Evolutionary conservation across 805 yeast species (phyloP), one percentile per base, ranked within the genome.

Genomic region (Wickerhamiella spandovensis): DNA sequence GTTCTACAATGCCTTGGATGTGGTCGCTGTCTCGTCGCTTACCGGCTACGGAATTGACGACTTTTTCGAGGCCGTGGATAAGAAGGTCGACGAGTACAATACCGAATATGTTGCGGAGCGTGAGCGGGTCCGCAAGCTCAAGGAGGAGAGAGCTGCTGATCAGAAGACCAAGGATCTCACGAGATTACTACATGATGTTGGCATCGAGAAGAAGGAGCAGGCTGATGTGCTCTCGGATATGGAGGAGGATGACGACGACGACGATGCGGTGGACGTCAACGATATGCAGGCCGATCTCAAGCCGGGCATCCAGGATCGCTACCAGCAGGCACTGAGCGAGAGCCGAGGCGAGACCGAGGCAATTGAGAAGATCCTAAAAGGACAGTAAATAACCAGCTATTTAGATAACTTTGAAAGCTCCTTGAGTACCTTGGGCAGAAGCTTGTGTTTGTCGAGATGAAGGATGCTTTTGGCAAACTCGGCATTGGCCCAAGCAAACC

Each of bases 21-120:
- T 89, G 54, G 95, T 84, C 43, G 81, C 86, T n/a, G 95, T 88
- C 13, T 86, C 96, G 43, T 79, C 97, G 44, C 84, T 79, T 61
- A 89, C 97, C 0, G 99, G 98, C 17, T 82, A 74, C 2, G 99
- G 99, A 0, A 85, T 92, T 63, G 95, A 88, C 62, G 95, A 88
- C 21, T 90, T 92, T 61, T 64, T 90, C 60, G 72, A 69, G n/a
- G 84, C 86, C 1, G 92, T 92, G 5, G 95, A 86, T 59, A 74
- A 76, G 52, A 92, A 92, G 67, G 88, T 82, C 45, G 85, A 81
- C 38, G 99, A 92, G 66, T 92, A 82, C 65, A 79, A 87, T 52
- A 78, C 79, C 53, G 89, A 73, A 59, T 92, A 92, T 65, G 79
- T 79, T 60, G 80, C 81, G 8, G 97, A 92, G 68, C 77, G 96